A percentile compares a stretch with the other conserved stretches of the same genome.
These are phyloP conservation scores for Protomyces inundatus DNA, from an alignment of 1,139 yeast genomes.

Conservation along the genomic window DNA sequence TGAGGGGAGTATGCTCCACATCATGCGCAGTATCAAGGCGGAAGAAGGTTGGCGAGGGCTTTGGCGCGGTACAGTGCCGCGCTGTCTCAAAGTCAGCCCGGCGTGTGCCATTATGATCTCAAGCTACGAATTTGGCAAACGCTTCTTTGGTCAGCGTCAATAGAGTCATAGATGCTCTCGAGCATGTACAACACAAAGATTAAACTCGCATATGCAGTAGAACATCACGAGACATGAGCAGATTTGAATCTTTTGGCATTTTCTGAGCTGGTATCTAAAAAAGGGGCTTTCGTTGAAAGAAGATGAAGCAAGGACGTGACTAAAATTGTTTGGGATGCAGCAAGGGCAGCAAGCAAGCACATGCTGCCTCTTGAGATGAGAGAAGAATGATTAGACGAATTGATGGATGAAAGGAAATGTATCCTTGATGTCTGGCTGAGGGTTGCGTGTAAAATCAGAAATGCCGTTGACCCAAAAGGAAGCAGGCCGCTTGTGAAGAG, in stretches of 20 bases:
- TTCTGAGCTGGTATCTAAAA: background rate
- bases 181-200: background rate
- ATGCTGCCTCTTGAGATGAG: too few relatives aligned
- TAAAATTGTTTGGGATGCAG: background rate
- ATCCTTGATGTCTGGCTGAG: too few relatives aligned
- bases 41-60: slow-evolving; percentile 74
- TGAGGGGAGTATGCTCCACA: slow-evolving; percentile 54
- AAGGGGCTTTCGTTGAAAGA: background rate
- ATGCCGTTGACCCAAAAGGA: too few relatives aligned
- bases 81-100: slow-evolving; percentile 88
- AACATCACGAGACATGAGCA: background rate
- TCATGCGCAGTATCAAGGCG: slow-evolving; percentile 55
- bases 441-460: too few relatives aligned
- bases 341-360: too few relatives aligned
- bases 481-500: too few relatives aligned
- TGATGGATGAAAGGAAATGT: too few relatives aligned
- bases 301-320: background rate
- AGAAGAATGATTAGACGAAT: too few relatives aligned
- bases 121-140: slow-evolving; percentile 81
- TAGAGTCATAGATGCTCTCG: background rate
- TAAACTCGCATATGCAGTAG: background rate
- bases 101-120: slow-evolving; percentile 98
- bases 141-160: background rate
- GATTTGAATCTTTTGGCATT: background rate
- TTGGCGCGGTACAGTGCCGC: slow-evolving; percentile 77